Conservation (phyloP, 164 flowering plant species). For the Macadamia integrifolia region DNA sequence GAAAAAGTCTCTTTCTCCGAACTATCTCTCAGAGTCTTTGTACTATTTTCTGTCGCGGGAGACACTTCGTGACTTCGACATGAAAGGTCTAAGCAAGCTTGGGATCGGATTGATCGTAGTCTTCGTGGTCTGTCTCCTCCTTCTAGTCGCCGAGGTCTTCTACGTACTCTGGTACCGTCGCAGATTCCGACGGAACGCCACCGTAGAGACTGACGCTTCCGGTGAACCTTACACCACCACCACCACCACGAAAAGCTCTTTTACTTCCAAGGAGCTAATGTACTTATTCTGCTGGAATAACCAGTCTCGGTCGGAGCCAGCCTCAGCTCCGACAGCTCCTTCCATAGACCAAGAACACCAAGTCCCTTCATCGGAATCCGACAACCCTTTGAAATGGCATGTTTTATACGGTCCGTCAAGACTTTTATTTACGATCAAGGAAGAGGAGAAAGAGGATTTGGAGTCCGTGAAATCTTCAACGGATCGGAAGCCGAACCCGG, state of each 20-base stretch:
- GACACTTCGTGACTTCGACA: not conserved
- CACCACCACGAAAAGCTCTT: no score
- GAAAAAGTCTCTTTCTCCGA: not conserved
- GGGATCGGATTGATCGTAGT: slow-evolving; percentile 18
- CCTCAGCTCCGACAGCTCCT: not conserved
- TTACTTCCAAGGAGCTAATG: slow-evolving; percentile 41
- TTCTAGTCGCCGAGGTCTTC: slow-evolving; percentile 22
- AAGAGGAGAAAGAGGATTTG: slow-evolving; percentile 38
- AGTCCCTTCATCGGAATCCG: not conserved
- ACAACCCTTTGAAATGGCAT: slow-evolving; percentile 15
- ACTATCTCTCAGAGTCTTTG: not conserved
- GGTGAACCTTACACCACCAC: not conserved
- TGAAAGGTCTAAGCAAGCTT: slow-evolving; percentile 26
- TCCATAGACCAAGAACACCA: not conserved
- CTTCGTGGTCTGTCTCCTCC: slow-evolving; percentile 15
- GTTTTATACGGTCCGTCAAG: slow-evolving; percentile 36
- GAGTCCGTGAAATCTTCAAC: slow-evolving; percentile 10
- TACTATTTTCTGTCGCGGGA: no score
- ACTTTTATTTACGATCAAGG: slow-evolving; percentile 44
- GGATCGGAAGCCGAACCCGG: not conserved
- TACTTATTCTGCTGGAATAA: slow-evolving; percentile 45
- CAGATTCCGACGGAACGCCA: slow-evolving; percentile 13
- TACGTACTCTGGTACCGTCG: slow-evolving; percentile 37
- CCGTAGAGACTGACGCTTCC: not conserved
- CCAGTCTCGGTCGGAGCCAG: slow-evolving; percentile 35